A percentile compares a stretch with the other conserved stretches of the same genome.
Evolutionary conservation across 208 protist genomes (phyloP).

Genomic region (Histomonas meleagridis): DNA sequence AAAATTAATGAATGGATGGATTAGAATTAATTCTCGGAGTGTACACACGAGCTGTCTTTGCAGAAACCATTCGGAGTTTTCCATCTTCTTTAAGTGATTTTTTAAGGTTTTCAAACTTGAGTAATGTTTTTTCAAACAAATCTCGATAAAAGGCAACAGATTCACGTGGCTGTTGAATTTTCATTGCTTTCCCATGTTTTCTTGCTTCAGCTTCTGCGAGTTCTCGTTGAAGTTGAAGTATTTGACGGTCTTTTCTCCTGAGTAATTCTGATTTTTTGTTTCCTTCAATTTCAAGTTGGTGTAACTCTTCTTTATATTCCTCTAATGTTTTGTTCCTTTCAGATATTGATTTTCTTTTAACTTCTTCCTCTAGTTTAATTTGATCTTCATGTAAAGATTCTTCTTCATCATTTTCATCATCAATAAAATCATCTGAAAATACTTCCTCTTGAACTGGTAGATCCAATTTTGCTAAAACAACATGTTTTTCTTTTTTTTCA

Average conservation of each 20-base stretch:
- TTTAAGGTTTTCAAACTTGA: not conserved
- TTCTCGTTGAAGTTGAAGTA: not conserved
- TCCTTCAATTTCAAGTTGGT: not conserved
- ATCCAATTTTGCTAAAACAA: no score
- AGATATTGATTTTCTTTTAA: not conserved
- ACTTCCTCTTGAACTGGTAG: no score
- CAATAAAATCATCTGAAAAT: not conserved
- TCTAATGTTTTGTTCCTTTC: not conserved
- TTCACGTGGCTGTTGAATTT: not conserved
- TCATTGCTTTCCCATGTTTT: not conserved
- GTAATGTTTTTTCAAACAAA: not conserved
- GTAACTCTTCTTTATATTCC: not conserved
- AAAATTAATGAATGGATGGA: no score
- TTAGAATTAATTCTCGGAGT: not conserved
- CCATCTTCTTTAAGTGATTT: not conserved
- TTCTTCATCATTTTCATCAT: not conserved
- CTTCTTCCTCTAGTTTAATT: not conserved
- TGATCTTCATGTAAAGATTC: not conserved
- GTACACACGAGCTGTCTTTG: not conserved
- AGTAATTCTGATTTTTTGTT: not conserved
- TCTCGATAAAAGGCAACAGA: not conserved
- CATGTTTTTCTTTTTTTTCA: no score
- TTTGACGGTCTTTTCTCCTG: not conserved
- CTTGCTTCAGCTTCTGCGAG: not conserved
- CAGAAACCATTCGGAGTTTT: not conserved